Conservation (phyloP, 2,329 filamentous ascomycete genomes). For the Xylaria sp. region DNA sequence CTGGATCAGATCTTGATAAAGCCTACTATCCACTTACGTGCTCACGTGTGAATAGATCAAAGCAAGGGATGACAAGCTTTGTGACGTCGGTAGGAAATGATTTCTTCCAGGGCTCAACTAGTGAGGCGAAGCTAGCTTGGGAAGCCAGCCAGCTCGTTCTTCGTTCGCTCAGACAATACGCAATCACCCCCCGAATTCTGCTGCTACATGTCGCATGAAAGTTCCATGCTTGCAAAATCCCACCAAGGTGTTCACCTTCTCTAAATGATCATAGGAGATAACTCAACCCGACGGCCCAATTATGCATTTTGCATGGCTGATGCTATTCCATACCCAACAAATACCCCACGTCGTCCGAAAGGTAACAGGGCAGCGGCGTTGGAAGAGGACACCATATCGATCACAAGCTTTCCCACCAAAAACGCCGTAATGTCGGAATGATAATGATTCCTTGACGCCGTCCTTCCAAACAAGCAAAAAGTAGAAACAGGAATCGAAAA, state of each 20-base stretch:
- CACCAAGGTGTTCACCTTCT: neutral
- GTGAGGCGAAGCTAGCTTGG: conserved; percentile 4
- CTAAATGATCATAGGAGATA: neutral
- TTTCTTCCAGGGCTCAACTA: neutral
- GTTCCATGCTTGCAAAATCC: conserved; percentile 7
- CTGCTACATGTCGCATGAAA: neutral
- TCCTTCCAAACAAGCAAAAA: conserved; percentile 14
- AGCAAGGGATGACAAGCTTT: neutral
- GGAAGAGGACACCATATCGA: conserved; percentile 9
- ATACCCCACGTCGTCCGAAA: conserved; percentile 17
- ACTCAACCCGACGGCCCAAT: conserved; percentile 7
- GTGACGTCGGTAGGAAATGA: neutral
- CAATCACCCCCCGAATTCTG: neutral
- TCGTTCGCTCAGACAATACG: conserved; percentile 9
- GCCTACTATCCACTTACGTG: neutral
- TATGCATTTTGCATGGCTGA: conserved; percentile 20
- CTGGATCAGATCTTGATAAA: neutral
- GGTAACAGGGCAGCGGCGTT: neutral
- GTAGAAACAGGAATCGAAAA: conserved; percentile 7
- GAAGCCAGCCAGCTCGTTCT: conserved; percentile 20
- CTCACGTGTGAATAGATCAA: neutral
- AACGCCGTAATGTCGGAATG: conserved; percentile 32
- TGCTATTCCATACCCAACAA: conserved; percentile 13
- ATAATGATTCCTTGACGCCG: conserved; percentile 29
- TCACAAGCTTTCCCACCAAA: conserved; percentile 15